Evolutionary conservation across 352 stramenopile species (phyloP).

Genomic region (Globisporangium okanoganense): DNA sequence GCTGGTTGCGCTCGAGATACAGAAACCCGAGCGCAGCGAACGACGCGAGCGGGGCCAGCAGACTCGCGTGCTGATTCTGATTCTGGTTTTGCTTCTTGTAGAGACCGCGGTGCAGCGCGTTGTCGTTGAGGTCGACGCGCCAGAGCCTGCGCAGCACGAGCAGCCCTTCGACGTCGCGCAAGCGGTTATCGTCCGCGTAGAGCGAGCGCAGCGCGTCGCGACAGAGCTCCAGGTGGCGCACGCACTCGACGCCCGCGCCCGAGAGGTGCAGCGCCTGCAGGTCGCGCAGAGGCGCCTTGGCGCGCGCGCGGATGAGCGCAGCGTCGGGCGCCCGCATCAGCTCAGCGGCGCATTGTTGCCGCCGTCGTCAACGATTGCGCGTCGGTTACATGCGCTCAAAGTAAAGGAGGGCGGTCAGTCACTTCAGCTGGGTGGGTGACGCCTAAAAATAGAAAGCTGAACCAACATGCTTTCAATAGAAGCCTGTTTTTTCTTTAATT

Average conservation of each 20-base stretch:
- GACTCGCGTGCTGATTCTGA: not conserved
- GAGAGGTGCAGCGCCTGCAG: conserved; percentile 55
- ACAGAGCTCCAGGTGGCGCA: conserved; percentile 47
- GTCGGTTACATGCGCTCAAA: not conserved
- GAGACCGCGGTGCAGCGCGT: conserved; percentile 25
- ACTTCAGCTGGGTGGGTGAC: not conserved
- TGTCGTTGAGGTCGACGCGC: conserved; percentile 50
- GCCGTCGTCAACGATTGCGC: not conserved
- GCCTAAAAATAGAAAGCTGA: not conserved
- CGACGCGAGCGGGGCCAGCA: conserved; percentile 25
- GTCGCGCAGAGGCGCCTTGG: conserved; percentile 41
- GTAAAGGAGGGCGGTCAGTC: not conserved
- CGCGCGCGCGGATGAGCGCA: conserved; percentile 45
- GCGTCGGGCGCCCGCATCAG: conserved; percentile 40
- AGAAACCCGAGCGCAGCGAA: conserved; percentile 58
- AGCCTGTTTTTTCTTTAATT: not conserved
- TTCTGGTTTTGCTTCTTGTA: conserved; percentile 9
- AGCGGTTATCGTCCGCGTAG: conserved; percentile 46
- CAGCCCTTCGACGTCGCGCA: conserved; percentile 41
- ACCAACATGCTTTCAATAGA: not conserved
- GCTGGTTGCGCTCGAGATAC: conserved; percentile 39
- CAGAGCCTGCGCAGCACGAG: conserved; percentile 38
- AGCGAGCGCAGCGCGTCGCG: conserved; percentile 33
- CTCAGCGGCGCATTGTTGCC: not conserved
- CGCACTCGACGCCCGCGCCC: conserved; percentile 39